Conservation (phyloP, 2,329 filamentous ascomycete species). For the Trichoderma koningii region DNA sequence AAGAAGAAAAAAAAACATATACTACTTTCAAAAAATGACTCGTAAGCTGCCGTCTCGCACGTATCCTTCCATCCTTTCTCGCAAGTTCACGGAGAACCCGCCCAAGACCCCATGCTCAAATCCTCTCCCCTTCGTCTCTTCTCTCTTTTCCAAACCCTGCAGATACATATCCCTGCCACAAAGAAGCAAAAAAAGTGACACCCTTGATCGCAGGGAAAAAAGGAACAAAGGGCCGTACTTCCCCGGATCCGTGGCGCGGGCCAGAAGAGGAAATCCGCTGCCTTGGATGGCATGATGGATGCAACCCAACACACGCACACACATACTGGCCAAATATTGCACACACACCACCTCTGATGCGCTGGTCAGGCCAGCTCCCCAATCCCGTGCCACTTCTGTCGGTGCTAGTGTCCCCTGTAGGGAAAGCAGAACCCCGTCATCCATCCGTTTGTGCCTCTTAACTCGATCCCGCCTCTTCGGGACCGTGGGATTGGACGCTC, state of each 20-base stretch:
- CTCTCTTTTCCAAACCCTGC: not conserved
- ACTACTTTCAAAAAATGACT: no score
- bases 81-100: no score
- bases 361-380: conserved; percentile 7
- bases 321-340: not conserved
- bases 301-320: not conserved
- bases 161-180: conserved; percentile 4
- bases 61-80: no score
- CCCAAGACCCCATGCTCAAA: no score
- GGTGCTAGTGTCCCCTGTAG: not conserved
- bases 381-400: conserved; percentile 14
- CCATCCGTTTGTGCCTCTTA: no score
- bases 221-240: conserved; percentile 9
- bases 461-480: conserved; percentile 16
- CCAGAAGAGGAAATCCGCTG: conserved; percentile 25
- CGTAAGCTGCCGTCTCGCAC: no score
- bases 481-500: conserved; percentile 20
- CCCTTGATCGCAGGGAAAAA: no score
- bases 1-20: no score
- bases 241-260: conserved; percentile 20
- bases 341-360: not conserved
- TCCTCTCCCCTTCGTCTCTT: no score
- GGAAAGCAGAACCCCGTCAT: no score
- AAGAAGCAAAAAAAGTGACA: no score
- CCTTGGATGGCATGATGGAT: not conserved